Base-by-base conservation (phyloP, 345 rosid species). In the Pugionium dolabratum region DNA sequence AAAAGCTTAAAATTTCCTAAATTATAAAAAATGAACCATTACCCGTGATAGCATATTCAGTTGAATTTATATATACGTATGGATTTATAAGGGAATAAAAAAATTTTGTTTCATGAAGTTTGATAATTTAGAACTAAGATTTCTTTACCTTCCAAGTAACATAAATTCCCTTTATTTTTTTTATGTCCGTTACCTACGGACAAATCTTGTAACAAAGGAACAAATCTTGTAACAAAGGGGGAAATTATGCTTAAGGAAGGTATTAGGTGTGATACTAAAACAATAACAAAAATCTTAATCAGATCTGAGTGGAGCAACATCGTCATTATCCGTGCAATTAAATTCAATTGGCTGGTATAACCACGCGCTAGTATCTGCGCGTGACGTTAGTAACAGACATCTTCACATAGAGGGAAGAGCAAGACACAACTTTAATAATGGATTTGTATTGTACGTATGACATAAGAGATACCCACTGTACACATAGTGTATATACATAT, bases 181-280 rank as follows among this genome's bases (percentile, higher is more conserved):
- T 42, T 6, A 43, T 59, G 56, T 59, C 61, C 61, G 43, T 72
- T 58, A 72, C 76, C 61, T 58, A 58, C 56, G 67, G 55, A 59
- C 66, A n/a, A 65, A 72, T 43, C 49, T 72, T 65, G n/a, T n/a
- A n/a, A n/a, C n/a, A n/a, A n/a, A n/a, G n/a, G n/a, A n/a, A n/a
- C n/a, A n/a, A n/a, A n/a, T n/a, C n/a, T n/a, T n/a, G 55, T 55
- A 36, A 58, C 76, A 5, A 52, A 66, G 67, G 57, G 18, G 54
- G 7, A 47, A 58, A 66, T 41, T 59, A 60, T 58, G 71, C 71
- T 64, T 54, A 60, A 59, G 62, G 54, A 64, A 60, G 56, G 67
- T 53, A 70, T 75, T 62, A 31, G 43, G 59, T 64, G 18, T 59
- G 68, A 61, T 70, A 54, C 57, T 29, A 71, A 47, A 7, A 46